phyloP scores from a whole-genome alignment of 148 eudicot species.

The Rhododendron ovatum region DNA sequence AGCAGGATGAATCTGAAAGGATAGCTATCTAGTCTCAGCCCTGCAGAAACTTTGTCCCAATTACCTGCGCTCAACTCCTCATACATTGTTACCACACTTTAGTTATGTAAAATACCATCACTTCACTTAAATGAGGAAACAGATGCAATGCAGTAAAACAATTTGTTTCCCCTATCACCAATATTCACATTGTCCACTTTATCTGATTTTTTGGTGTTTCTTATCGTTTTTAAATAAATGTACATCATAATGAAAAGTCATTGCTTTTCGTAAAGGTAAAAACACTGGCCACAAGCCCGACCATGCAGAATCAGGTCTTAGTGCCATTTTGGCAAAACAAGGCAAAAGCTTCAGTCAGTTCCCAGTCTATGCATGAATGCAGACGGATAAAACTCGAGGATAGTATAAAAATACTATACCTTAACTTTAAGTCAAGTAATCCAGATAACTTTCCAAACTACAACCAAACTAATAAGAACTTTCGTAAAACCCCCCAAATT shows the following conservation, averaged over 20 bases:
- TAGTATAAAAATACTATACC: background rate
- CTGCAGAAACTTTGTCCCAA: background rate
- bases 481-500: background rate
- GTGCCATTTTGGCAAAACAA: background rate
- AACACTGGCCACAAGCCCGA: background rate
- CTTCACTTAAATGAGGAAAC: background rate
- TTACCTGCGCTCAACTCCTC: background rate
- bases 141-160: background rate
- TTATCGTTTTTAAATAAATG: background rate
- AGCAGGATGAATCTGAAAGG: background rate
- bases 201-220: background rate
- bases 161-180: background rate
- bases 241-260: background rate
- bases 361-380: background rate
- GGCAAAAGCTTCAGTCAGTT: background rate
- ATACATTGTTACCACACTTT: background rate
- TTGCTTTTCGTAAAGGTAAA: background rate
- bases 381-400: background rate
- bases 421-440: background rate
- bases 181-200: background rate
- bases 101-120: background rate
- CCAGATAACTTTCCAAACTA: background rate
- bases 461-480: background rate
- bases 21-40: background rate
- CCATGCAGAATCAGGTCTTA: background rate